Conservation (phyloP, 306 rosid genomes). For the Luffa aegyptiaca region DNA sequence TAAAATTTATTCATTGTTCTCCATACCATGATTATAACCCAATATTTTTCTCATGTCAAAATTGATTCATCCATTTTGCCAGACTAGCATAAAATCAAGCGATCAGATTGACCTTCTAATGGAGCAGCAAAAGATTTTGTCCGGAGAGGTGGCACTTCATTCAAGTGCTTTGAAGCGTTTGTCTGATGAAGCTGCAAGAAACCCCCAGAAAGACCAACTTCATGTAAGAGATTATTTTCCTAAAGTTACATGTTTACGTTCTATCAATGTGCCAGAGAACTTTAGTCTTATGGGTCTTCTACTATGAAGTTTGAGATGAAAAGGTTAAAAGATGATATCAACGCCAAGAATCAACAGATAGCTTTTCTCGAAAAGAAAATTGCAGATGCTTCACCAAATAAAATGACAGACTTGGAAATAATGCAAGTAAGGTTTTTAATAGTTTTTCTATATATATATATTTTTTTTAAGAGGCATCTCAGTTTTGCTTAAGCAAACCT, state of each 20-base stretch:
- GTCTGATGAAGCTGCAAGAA: constrained; percentile 64
- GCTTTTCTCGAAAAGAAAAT: constrained; percentile 74
- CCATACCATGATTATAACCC: background rate
- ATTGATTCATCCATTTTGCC: constrained; percentile 10
- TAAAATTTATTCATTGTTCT: background rate
- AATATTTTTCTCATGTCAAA: background rate
- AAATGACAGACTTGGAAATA: constrained; percentile 47
- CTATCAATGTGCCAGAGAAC: constrained; percentile 20
- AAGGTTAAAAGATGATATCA: constrained; percentile 70
- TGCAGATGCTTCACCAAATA: constrained; percentile 42
- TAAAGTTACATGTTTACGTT: constrained; percentile 9
- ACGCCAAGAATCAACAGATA: constrained; percentile 63
- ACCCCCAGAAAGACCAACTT: constrained; percentile 59
- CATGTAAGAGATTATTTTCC: constrained; percentile 40
- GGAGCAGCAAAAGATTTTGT: constrained; percentile 83
- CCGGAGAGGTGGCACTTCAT: constrained; percentile 91
- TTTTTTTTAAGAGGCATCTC: background rate
- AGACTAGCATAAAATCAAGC: constrained; percentile 72
- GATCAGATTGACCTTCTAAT: constrained; percentile 83
- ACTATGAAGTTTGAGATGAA: constrained; percentile 49
- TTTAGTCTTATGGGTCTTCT: constrained; percentile 16
- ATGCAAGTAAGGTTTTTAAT: constrained; percentile 49
- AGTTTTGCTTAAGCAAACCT: background rate
- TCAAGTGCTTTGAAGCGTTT: constrained; percentile 84
- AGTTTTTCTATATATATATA: constrained; percentile 20